A percentile compares a stretch with the other conserved stretches of the same genome.
Conservation (phyloP, 2,329 filamentous ascomycete species). For the Colletotrichum limetticola region DNA sequence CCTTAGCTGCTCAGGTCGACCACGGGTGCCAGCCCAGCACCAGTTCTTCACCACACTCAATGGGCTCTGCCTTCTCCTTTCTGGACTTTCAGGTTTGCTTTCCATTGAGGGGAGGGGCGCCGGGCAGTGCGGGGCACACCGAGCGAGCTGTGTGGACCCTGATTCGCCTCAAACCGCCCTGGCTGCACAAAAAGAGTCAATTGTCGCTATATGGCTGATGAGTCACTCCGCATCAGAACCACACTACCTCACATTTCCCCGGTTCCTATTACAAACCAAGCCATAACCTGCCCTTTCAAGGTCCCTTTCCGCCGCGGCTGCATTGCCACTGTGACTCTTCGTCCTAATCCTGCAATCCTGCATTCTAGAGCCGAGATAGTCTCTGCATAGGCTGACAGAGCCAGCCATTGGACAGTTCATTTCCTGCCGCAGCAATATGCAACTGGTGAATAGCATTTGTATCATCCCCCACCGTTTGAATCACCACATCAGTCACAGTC, state of each 20-base stretch:
- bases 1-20: background rate
- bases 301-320: background rate
- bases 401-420: background rate
- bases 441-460: background rate
- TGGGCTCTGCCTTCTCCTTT: background rate
- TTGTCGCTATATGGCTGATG: slow-evolving; percentile 23
- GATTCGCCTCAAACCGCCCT: slow-evolving; percentile 12
- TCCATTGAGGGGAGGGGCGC: slow-evolving; percentile 2
- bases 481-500: background rate
- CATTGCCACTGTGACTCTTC: slow-evolving; percentile 29
- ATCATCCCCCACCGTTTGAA: slow-evolving; percentile 6
- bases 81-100: background rate
- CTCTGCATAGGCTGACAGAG: background rate
- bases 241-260: background rate
- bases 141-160: slow-evolving; percentile 24
- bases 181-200: slow-evolving; percentile 13
- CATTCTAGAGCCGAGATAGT: background rate
- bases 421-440: background rate
- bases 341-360: background rate
- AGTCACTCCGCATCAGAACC: slow-evolving; percentile 25
- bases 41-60: slow-evolving; percentile 1
- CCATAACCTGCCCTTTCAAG: background rate
- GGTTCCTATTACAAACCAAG: slow-evolving; percentile 12
- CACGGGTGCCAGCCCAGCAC: background rate
- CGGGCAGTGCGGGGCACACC: slow-evolving; percentile 24